Conservation (phyloP, 345 rosid genomes). For the Passiflora organensis region DNA sequence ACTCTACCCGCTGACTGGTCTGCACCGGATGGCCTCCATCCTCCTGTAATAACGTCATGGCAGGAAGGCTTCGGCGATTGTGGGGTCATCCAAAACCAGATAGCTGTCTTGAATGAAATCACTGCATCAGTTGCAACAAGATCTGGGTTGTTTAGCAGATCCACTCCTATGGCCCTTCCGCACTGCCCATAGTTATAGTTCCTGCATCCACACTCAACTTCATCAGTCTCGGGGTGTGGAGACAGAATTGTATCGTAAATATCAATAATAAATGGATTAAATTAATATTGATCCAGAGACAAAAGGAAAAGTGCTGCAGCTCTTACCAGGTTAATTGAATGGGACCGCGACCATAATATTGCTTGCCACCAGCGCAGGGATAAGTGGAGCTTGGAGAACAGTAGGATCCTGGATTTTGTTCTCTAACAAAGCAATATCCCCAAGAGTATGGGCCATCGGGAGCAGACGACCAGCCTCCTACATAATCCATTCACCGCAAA, state of each 20-base stretch:
- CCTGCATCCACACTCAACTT: background rate
- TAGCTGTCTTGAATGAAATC: background rate
- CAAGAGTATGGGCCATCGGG: too few relatives aligned
- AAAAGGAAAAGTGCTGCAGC: background rate
- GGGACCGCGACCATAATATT: constrained; percentile 6
- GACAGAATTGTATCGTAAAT: too few relatives aligned
- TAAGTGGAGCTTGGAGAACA: background rate
- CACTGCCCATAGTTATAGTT: background rate
- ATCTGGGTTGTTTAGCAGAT: background rate
- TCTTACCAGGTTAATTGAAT: constrained; percentile 1
- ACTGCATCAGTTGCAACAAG: background rate
- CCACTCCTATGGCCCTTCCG: background rate
- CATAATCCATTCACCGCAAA: too few relatives aligned
- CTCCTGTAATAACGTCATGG: background rate
- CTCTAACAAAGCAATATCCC: too few relatives aligned
- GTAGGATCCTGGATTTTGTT: too few relatives aligned
- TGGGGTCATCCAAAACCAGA: constrained; percentile 6
- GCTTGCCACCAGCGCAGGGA: background rate
- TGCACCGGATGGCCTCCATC: background rate
- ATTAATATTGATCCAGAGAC: too few relatives aligned
- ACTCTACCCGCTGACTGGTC: background rate
- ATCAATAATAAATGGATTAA: too few relatives aligned
- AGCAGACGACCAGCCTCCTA: too few relatives aligned
- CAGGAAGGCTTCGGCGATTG: background rate
- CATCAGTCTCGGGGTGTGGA: too few relatives aligned